Evolutionary conservation across 768 basidiomycete species (phyloP).

Genomic region (Podaxis sp.): DNA sequence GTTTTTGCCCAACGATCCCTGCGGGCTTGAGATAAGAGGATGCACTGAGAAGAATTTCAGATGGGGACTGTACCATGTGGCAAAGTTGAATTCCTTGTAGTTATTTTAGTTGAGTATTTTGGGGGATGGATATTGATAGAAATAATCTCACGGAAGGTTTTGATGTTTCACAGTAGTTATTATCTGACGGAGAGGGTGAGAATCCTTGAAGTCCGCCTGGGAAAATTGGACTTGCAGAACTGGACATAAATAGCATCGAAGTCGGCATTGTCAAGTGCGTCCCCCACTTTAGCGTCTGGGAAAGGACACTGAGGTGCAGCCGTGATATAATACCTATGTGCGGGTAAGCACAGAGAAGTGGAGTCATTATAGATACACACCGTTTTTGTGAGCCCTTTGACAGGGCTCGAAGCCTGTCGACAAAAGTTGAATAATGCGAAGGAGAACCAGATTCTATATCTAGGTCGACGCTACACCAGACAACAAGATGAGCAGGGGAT

Average conservation of each 20-base stretch:
- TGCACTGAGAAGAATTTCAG: not conserved
- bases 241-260: slow-evolving; percentile 78
- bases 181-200: slow-evolving; percentile 31
- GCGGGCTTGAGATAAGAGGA: not conserved
- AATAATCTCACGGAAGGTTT: slow-evolving; percentile 32
- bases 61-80: slow-evolving; percentile 33
- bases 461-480: slow-evolving; percentile 51
- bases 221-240: slow-evolving; percentile 43
- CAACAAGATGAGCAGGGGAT: not conserved
- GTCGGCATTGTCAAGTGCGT: slow-evolving; percentile 54
- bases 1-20: slow-evolving; percentile 66
- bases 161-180: slow-evolving; percentile 57
- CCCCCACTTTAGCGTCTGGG: slow-evolving; percentile 64
- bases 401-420: slow-evolving; percentile 50
- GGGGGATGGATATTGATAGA: not conserved
- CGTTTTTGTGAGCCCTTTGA: slow-evolving; percentile 48
- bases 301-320: slow-evolving; percentile 67
- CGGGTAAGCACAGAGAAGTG: not conserved
- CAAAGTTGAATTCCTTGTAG: slow-evolving; percentile 51
- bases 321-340: slow-evolving; percentile 58
- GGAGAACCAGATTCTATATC: slow-evolving; percentile 67
- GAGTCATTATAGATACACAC: slow-evolving; percentile 26
- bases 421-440: slow-evolving; percentile 51
- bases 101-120: slow-evolving; percentile 4
- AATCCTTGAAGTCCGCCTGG: not conserved